Base-by-base conservation (phyloP, 306 rosid species). In the Gynostemma pentaphyllum region DNA sequence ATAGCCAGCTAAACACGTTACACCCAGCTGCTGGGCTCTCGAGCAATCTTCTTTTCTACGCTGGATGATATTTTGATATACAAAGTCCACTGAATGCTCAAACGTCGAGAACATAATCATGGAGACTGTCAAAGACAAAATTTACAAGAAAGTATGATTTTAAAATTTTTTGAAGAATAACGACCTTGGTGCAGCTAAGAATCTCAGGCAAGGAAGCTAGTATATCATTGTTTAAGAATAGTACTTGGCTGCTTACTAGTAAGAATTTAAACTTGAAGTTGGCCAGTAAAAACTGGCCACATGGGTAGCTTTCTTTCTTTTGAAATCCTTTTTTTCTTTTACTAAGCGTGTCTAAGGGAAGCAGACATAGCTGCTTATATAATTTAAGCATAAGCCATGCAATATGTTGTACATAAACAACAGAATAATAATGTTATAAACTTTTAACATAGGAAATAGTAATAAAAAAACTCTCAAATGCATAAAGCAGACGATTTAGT, bases 61-160 rank as follows among this genome's bases (percentile, higher is more conserved):
- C 42, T 67, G 75, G 54, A 83, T 66, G 44, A 86, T 41, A 3
- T 81, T 76, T 1, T 24, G 67, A 61, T 86, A 86, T 70, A 83
- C 65, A 36, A 79, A 54, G 70, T 83, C 82, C 72, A 86, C 87
- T 0, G 87, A 80, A 73, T 86, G 80, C 89, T 86, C 94, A 67
- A 86, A 86, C 26, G 89, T 76, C 0, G 89, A 68, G 77, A 86
- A 86, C 94, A 86, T 86, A 39, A 80, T 74, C 74, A 86, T 72
- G 5, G 82, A 60, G 72, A 75, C 94, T 85, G 82, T 64, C 75
- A 67, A 79, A 68, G 47, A 5, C 12, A 47, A 47, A n/a, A 26
- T 44, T 9, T 16, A 22, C 24, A 51, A 39, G 21, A 19, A 51
- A 22, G 45, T 21, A 68, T 45, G 15, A 62, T 45, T 13, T 56